These are phyloP conservation scores for Cytidiella melzeri DNA, from an alignment of 768 basidiomycete species.

Conservation along the genomic window DNA sequence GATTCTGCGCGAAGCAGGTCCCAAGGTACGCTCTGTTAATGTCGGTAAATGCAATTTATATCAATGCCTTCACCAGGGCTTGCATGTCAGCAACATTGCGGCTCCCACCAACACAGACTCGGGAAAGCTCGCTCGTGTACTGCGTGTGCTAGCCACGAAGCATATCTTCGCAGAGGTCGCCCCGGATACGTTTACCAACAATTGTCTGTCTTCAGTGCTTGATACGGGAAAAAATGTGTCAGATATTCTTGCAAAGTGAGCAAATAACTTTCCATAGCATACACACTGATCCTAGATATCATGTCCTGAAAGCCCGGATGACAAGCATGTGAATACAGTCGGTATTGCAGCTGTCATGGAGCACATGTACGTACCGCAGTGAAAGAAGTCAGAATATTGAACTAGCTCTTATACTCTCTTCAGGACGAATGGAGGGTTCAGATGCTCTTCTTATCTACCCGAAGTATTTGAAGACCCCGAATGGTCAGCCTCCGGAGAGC, in stretches of 20 bases:
- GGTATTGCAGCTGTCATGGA: constrained; percentile 5
- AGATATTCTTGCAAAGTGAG: constrained; percentile 5
- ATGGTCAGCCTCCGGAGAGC: constrained; percentile 14
- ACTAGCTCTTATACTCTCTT: background rate
- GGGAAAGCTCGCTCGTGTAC: constrained; percentile 25
- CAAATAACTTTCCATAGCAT: background rate
- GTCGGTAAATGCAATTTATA: background rate
- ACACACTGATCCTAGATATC: background rate
- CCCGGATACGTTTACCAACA: constrained; percentile 26
- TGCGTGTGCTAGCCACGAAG: constrained; percentile 23
- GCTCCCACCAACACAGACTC: constrained; percentile 17
- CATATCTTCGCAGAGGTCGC: constrained; percentile 27
- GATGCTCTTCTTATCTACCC: constrained; percentile 11
- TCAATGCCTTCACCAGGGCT: constrained; percentile 14
- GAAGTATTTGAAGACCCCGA: constrained; percentile 20
- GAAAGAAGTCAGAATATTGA: background rate
- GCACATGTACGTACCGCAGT: background rate
- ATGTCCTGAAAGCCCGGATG: constrained; percentile 9
- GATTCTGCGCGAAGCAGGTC: constrained; percentile 26
- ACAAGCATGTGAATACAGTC: constrained; percentile 16
- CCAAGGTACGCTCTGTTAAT: constrained; percentile 16
- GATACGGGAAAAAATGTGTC: constrained; percentile 16
- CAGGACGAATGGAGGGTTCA: constrained; percentile 17
- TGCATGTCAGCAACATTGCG: constrained; percentile 28
- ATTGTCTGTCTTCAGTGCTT: constrained; percentile 19